Evolutionary conservation across 2,329 filamentous ascomycete species (phyloP).

Genomic region (Aspergillus piperis): DNA sequence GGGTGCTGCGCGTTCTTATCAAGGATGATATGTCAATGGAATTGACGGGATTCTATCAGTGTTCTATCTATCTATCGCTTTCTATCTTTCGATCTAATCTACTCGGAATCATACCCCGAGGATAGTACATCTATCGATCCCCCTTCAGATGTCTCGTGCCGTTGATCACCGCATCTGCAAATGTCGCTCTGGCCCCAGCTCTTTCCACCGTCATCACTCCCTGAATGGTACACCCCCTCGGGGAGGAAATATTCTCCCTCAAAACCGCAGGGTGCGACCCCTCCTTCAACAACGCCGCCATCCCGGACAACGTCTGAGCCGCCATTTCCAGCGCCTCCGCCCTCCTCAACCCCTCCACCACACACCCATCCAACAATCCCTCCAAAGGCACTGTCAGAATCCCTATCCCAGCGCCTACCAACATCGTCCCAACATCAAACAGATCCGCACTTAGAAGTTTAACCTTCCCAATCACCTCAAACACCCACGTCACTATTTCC

Average conservation of each 20-base stretch:
- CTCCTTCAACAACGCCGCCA: conserved; percentile 57
- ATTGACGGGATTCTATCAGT: neutral
- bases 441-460: conserved; percentile 52
- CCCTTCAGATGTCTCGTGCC: conserved; percentile 32
- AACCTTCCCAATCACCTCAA: conserved; percentile 52
- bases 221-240: conserved; percentile 64
- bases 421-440: conserved; percentile 59
- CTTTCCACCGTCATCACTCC: conserved; percentile 62
- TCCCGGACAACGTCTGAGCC: conserved; percentile 61
- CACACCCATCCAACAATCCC: conserved; percentile 61
- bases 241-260: conserved; percentile 63
- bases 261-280: conserved; percentile 63
- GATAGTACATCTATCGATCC: conserved; percentile 6
- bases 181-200: conserved; percentile 55
- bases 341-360: conserved; percentile 63
- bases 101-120: too few relatives aligned
- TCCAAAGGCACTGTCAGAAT: conserved; percentile 63
- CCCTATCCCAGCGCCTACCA: conserved; percentile 63
- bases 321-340: conserved; percentile 64
- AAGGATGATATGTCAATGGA: neutral
- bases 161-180: conserved; percentile 53
- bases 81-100: neutral
- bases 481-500: conserved; percentile 51
- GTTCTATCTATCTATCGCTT: neutral
- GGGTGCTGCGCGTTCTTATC: neutral